Evolutionary conservation across 169 alveolate species (phyloP), one percentile per base, ranked within the genome.

Genomic region (Sarcocystis neurona): DNA sequence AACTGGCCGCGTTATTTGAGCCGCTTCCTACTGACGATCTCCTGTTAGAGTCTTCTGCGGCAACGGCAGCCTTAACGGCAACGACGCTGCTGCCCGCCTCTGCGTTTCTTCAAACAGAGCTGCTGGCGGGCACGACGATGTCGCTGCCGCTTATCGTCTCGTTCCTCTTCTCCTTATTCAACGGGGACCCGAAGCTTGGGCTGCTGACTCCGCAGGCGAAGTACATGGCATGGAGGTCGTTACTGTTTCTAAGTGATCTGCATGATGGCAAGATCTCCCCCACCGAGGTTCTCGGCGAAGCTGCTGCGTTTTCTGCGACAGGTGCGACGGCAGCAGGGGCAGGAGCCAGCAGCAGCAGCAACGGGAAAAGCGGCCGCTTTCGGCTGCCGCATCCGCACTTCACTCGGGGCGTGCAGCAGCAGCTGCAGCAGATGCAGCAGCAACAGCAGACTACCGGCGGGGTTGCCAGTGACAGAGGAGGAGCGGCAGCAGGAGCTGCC

Each of bases 221-320:
- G 43, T 63, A 72, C 66, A 63, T 72, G 39, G 90, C 90, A n/a
- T 86, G 90, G 90, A 85, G 90, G 39, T 86, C 85, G 41, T 79
- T 86, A 37, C 75, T 86, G 78, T 86, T 34, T 39, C 75, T 86
- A 41, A 58, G 86, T 43, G 90, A 86, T 34, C 90, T 37, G 79
- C 90, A 86, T 80, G 85, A 70, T 63, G 77, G 86, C 39, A 79
- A 86, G 46, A 48, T 43, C 50, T 37, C 82, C 41, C n/a, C n/a
- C n/a, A n/a, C n/a, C n/a, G n/a, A n/a, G n/a, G n/a, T n/a, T n/a
- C n/a, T n/a, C n/a, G n/a, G n/a, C n/a, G n/a, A n/a, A n/a, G n/a
- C n/a, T n/a, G n/a, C n/a, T n/a, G 53, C 82, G 5, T 37, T 39
- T 18, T 15, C 56, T 34, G 30, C 82, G 1, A 23, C 82, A 1